These are phyloP conservation scores for Clitopilus passeckerianus DNA, from an alignment of 768 basidiomycete species.

Conservation along the genomic window DNA sequence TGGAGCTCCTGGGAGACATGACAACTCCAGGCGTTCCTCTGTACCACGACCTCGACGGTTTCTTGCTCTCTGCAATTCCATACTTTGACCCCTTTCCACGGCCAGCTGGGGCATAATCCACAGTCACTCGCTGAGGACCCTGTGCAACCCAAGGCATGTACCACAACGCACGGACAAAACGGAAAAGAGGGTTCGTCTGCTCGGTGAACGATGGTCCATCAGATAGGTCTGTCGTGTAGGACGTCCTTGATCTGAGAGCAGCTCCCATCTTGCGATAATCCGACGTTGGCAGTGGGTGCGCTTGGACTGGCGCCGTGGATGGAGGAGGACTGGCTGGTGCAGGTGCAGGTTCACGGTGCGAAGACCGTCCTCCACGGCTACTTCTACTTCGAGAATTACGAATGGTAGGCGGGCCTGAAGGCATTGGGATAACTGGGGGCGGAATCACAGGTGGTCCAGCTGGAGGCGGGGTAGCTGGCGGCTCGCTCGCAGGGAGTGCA, in stretches of 20 bases:
- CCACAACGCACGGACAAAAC: constrained; percentile 35
- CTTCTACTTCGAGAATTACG: constrained; percentile 7
- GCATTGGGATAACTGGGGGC: neutral
- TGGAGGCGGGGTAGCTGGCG: constrained; percentile 1
- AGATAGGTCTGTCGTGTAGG: constrained; percentile 17
- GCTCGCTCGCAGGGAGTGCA: neutral
- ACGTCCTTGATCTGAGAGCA: constrained; percentile 13
- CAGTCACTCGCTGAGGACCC: constrained; percentile 31
- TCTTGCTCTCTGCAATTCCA: constrained; percentile 13
- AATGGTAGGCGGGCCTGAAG: constrained; percentile 4
- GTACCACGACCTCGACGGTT: constrained; percentile 31
- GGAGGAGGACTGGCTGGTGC: constrained; percentile 3
- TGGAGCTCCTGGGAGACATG: constrained; percentile 15
- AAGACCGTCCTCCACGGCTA: neutral
- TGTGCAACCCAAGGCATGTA: constrained; percentile 42
- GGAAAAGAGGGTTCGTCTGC: constrained; percentile 29
- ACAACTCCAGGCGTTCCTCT: constrained; percentile 16
- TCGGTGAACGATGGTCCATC: constrained; percentile 31
- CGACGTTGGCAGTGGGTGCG: constrained; percentile 22
- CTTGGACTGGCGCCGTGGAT: constrained; percentile 23
- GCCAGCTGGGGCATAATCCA: constrained; percentile 37
- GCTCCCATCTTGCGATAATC: constrained; percentile 37
- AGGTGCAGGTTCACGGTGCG: neutral
- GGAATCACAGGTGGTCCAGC: neutral
- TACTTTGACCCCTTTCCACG: constrained; percentile 10